Conservation (phyloP, 1,284 basidiomycete genomes). For the Coniferiporia weirii region DNA sequence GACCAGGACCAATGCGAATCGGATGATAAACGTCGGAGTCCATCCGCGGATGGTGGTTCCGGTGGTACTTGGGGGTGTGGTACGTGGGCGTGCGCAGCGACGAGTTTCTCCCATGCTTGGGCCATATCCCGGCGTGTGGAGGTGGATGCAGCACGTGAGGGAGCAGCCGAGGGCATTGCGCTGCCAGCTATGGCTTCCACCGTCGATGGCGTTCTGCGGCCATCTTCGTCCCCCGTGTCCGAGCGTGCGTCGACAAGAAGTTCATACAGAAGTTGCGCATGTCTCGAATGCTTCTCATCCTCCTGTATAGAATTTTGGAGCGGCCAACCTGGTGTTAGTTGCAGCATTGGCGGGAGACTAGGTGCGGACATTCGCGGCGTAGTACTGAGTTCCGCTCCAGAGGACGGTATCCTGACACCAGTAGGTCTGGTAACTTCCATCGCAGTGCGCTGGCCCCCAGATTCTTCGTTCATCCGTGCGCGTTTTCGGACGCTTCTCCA, state of each 20-base stretch:
- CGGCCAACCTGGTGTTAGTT: background rate
- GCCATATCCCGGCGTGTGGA: background rate
- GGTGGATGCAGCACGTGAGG: background rate
- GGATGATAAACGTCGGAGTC: background rate
- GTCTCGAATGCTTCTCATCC: background rate
- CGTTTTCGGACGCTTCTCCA: background rate
- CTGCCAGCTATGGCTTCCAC: slow-evolving; percentile 1
- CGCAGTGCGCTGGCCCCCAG: background rate
- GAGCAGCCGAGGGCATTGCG: background rate
- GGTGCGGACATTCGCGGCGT: background rate
- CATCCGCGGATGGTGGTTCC: background rate
- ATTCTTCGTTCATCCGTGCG: background rate
- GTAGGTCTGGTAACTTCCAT: background rate
- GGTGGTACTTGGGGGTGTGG: background rate
- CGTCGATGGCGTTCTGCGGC: background rate
- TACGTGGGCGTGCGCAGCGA: background rate
- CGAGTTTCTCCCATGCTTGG: background rate
- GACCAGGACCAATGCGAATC: slow-evolving; percentile 8
- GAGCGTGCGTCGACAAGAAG: background rate
- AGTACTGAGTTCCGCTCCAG: background rate
- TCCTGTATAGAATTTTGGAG: background rate
- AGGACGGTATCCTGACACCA: background rate
- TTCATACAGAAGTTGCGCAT: background rate
- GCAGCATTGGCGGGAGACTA: background rate
- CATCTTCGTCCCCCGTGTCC: background rate